These are phyloP conservation scores for Flaveria robusta DNA, from an alignment of 129 eudicot species.

Conservation along the genomic window DNA sequence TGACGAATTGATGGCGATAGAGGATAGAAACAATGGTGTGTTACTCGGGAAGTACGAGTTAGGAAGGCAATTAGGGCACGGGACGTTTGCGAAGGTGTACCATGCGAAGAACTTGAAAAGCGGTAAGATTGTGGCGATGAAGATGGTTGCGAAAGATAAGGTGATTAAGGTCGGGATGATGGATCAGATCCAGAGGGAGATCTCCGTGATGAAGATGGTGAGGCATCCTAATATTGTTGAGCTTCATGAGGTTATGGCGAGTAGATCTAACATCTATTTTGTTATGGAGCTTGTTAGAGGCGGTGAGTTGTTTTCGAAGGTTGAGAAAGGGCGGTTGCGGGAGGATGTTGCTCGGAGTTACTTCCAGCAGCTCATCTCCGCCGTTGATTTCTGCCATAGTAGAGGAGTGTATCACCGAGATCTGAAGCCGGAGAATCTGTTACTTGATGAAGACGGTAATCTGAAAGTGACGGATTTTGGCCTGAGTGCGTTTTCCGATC, in stretches of 20 bases:
- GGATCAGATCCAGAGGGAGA: conserved; percentile 83
- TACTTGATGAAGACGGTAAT: conserved; percentile 70
- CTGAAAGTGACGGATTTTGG: conserved; percentile 93
- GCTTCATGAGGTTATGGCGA: conserved; percentile 84
- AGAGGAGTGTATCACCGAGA: conserved; percentile 91
- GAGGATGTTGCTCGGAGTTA: conserved; percentile 72
- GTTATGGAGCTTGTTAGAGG: conserved; percentile 89
- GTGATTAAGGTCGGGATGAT: conserved; percentile 74
- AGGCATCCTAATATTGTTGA: conserved; percentile 77
- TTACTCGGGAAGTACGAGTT: conserved; percentile 78
- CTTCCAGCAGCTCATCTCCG: conserved; percentile 84
- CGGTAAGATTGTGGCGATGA: conserved; percentile 76
- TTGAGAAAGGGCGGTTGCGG: conserved; percentile 55
- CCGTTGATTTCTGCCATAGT: conserved; percentile 94
- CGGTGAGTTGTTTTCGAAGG: conserved; percentile 75
- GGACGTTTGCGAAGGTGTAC: conserved; percentile 82
- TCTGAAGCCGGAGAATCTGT: conserved; percentile 76
- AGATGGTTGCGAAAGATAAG: conserved; percentile 77
- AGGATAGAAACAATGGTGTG: conserved; percentile 51
- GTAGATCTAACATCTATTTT: conserved; percentile 74
- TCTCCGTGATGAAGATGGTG: conserved; percentile 83
- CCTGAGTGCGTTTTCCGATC: conserved; percentile 66
- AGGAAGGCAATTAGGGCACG: conserved; percentile 77
- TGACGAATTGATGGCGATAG: conserved; percentile 50
- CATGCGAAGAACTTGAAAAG: conserved; percentile 55